Percentiles rank a stretch among this genome's conserved stretches.
Evolutionary conservation across 2,329 filamentous ascomycete species (phyloP).

Genomic region (Ascochyta lentis): DNA sequence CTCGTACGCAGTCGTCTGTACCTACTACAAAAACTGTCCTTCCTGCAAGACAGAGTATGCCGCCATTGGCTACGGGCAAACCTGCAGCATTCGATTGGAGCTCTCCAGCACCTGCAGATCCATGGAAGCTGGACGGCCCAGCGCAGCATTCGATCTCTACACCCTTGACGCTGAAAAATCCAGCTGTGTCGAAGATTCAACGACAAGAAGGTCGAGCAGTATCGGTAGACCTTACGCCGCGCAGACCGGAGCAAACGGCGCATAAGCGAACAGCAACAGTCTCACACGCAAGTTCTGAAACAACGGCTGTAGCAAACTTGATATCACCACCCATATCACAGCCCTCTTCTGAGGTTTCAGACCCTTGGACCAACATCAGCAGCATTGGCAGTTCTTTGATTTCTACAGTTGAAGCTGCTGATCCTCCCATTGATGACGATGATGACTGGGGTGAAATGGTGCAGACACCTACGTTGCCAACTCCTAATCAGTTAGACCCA

Average conservation of each 20-base stretch:
- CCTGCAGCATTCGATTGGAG: slow-evolving; percentile 47
- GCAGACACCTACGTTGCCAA: slow-evolving; percentile 41
- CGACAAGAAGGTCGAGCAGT: slow-evolving; percentile 27
- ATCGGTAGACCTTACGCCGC: slow-evolving; percentile 30
- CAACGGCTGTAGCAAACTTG: slow-evolving; percentile 20
- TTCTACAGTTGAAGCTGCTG: slow-evolving; percentile 6
- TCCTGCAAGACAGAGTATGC: slow-evolving; percentile 28
- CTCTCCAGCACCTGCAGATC: slow-evolving; percentile 31
- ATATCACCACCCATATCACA: slow-evolving; percentile 16
- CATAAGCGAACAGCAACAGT: slow-evolving; percentile 26
- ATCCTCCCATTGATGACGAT: slow-evolving; percentile 30
- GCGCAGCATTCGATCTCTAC: slow-evolving; percentile 23
- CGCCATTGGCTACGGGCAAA: slow-evolving; percentile 28
- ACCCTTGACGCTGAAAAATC: slow-evolving; percentile 26
- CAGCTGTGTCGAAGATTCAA: slow-evolving; percentile 23
- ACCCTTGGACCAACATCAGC: slow-evolving; percentile 27
- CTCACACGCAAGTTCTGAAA: slow-evolving; percentile 17
- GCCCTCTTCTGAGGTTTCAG: slow-evolving; percentile 9
- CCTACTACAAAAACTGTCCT: slow-evolving; percentile 23
- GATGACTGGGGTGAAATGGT: slow-evolving; percentile 52
- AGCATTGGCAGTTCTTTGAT: slow-evolving; percentile 21
- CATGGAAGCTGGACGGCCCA: slow-evolving; percentile 29
- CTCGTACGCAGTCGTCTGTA: slow-evolving; percentile 33
- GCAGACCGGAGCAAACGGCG: slow-evolving; percentile 10
- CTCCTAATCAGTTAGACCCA: slow-evolving; percentile 21